Conservation (phyloP, 2,329 filamentous ascomycete species). For the Calonectria multiphialidica region DNA sequence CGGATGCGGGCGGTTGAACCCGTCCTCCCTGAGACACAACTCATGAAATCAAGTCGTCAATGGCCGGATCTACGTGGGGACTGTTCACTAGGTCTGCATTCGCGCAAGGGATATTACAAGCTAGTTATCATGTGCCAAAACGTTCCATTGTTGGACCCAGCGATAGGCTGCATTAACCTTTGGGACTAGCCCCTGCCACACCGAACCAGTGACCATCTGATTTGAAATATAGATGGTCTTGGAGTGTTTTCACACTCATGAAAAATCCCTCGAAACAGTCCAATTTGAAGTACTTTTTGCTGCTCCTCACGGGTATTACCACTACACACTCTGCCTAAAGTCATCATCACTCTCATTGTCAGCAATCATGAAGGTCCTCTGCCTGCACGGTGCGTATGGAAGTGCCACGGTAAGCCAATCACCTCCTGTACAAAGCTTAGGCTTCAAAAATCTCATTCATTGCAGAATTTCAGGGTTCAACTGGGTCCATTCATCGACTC, state of each 20-base stretch:
- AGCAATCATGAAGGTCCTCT: constrained; percentile 65
- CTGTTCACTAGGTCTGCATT: not conserved
- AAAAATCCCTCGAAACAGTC: no score
- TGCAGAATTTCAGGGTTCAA: constrained; percentile 68
- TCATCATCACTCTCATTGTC: not conserved
- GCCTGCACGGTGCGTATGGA: constrained; percentile 69
- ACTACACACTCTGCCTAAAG: not conserved
- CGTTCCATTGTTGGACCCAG: not conserved
- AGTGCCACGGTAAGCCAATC: constrained; percentile 61
- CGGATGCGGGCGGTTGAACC: constrained; percentile 12
- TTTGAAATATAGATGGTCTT: constrained; percentile 1
- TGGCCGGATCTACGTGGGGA: not conserved
- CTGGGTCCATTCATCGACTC: constrained; percentile 51
- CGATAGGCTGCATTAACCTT: not conserved
- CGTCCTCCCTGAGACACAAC: constrained; percentile 2
- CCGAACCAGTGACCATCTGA: not conserved
- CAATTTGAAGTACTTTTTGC: not conserved
- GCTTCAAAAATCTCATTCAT: not conserved
- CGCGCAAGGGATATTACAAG: not conserved
- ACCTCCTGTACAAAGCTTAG: not conserved
- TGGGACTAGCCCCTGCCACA: not conserved
- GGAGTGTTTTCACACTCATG: not conserved
- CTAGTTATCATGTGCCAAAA: not conserved
- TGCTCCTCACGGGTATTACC: not conserved
- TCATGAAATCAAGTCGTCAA: not conserved